These are phyloP conservation scores for Viola pubescens DNA, from an alignment of 441 rosid species.

Conservation along the genomic window DNA sequence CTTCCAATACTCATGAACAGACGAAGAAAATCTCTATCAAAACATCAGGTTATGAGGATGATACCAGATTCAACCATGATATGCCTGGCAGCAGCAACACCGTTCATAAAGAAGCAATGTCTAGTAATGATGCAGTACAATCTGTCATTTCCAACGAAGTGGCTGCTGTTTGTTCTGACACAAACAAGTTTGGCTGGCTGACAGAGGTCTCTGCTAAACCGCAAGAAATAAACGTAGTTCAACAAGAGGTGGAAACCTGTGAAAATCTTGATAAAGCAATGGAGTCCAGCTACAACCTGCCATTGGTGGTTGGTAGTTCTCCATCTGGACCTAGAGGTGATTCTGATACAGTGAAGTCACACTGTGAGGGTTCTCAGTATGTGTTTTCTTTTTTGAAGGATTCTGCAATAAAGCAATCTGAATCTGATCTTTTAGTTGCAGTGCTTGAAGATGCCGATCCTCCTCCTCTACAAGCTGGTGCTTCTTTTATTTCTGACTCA, in stretches of 20 bases:
- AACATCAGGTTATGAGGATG: slow-evolving; percentile 18
- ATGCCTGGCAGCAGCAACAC: slow-evolving; percentile 14
- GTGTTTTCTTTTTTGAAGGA: slow-evolving; percentile 16
- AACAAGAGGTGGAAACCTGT: slow-evolving; percentile 17
- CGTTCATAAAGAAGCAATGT: slow-evolving; percentile 12
- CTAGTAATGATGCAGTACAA: slow-evolving; percentile 18
- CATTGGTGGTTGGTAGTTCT: slow-evolving; percentile 13
- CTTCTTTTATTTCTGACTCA: slow-evolving; percentile 28
- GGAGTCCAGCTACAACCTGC: slow-evolving; percentile 9
- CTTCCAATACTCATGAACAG: slow-evolving; percentile 20
- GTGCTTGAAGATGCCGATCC: slow-evolving; percentile 20
- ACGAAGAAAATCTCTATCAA: slow-evolving; percentile 16
- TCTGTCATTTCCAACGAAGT: slow-evolving; percentile 4
- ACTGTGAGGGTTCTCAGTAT: slow-evolving; percentile 16
- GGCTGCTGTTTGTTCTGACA: slow-evolving; percentile 15
- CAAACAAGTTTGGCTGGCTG: neutral
- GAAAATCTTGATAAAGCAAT: neutral
- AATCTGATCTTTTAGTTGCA: slow-evolving; percentile 16
- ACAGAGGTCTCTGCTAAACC: slow-evolving; percentile 14
- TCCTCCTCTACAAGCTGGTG: slow-evolving; percentile 23
- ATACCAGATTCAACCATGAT: slow-evolving; percentile 11
- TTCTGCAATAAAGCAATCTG: slow-evolving; percentile 19
- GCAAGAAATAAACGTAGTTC: slow-evolving; percentile 13
- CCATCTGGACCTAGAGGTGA: slow-evolving; percentile 8
- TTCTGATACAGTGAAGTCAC: slow-evolving; percentile 13